Percentiles rank a stretch among this genome's conserved stretches.
phyloP scores from a whole-genome alignment of 768 basidiomycete species.

The Mycena capillaripes region DNA sequence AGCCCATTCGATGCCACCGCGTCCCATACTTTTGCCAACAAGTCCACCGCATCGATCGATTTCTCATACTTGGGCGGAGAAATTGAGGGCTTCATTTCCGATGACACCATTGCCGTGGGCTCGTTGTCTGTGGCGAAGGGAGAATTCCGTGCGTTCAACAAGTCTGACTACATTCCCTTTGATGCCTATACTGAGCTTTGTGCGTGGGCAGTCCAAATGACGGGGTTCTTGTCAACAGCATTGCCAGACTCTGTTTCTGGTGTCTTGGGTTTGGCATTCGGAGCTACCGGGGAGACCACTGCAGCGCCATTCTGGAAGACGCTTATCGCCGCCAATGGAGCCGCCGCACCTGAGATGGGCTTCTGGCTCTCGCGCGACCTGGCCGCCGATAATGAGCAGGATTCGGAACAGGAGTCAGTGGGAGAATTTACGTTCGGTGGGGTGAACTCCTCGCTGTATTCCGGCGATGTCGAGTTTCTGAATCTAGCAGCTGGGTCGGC shows the following conservation, averaged over 20 bases:
- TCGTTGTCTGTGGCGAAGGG: too few relatives aligned
- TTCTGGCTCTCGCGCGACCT: conserved; percentile 74
- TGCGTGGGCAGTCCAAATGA: too few relatives aligned
- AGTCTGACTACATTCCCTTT: too few relatives aligned
- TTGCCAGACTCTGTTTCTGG: conserved; percentile 67
- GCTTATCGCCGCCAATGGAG: conserved; percentile 54
- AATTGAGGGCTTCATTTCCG: too few relatives aligned
- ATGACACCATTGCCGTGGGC: too few relatives aligned
- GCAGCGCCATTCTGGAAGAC: conserved; percentile 78
- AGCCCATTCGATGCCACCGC: too few relatives aligned
- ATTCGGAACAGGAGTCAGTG: conserved; percentile 71
- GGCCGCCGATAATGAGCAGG: conserved; percentile 44
- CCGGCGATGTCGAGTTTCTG: conserved; percentile 76
- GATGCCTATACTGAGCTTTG: too few relatives aligned
- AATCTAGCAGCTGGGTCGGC: conserved; percentile 55
- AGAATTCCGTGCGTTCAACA: too few relatives aligned
- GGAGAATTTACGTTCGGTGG: conserved; percentile 84
- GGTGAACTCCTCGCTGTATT: conserved; percentile 67
- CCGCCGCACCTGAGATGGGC: conserved; percentile 68
- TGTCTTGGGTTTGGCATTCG: conserved; percentile 83
- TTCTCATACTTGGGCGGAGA: too few relatives aligned
- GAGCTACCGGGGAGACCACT: conserved; percentile 66
- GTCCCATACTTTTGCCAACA: too few relatives aligned
- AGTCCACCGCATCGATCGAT: too few relatives aligned
- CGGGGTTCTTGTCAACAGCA: too few relatives aligned